Conservation (phyloP, 2,329 filamentous ascomycete species). For the Periconia sp. region DNA sequence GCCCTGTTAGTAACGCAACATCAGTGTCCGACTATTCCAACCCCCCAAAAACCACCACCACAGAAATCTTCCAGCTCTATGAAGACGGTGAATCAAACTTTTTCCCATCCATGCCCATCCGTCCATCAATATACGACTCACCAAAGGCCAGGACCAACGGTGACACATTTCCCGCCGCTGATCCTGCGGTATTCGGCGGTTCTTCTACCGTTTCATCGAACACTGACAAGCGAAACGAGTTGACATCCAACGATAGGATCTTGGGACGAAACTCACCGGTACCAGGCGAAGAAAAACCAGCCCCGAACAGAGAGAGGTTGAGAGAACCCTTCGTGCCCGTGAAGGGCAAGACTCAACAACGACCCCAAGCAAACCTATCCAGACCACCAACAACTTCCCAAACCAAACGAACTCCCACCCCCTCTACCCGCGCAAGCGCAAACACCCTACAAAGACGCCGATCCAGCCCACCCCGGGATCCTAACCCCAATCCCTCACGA, state of each 20-base stretch:
- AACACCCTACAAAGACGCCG: background rate
- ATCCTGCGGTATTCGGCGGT: conserved; percentile 13
- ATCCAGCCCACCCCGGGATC: background rate
- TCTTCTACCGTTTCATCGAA: background rate
- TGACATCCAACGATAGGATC: background rate
- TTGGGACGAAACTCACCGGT: background rate
- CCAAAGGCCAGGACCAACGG: background rate
- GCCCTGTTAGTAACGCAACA: conserved; percentile 13
- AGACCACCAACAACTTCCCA: background rate
- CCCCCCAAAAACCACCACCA: background rate
- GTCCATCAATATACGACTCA: background rate
- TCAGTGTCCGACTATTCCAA: conserved; percentile 19
- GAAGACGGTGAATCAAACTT: background rate
- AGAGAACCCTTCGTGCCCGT: background rate
- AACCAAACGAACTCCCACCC: background rate
- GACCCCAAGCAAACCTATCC: background rate
- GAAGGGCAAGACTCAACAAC: background rate
- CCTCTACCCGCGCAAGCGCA: background rate
- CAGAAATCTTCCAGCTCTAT: conserved; percentile 8
- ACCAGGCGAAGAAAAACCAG: background rate
- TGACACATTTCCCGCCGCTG: background rate
- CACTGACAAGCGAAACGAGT: background rate
- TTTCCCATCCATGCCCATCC: background rate
- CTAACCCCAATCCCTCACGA: background rate
- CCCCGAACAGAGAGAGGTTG: background rate